Evolutionary conservation across 768 basidiomycete species (phyloP).

Genomic region (Lentinula lateritia): DNA sequence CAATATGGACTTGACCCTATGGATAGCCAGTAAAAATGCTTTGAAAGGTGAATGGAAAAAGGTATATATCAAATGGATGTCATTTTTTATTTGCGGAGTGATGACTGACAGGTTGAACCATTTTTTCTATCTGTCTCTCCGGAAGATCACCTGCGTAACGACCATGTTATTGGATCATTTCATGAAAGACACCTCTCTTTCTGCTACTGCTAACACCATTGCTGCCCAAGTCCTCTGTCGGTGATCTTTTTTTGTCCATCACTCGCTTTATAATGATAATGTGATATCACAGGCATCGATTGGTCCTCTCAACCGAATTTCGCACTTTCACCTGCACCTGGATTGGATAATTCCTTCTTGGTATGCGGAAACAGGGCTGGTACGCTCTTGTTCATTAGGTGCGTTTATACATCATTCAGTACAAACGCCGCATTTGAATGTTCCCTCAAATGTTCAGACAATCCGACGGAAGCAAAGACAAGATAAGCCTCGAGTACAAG

Average conservation of each 20-base stretch:
- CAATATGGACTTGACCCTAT: slow-evolving; percentile 71
- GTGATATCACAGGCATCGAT: slow-evolving; percentile 43
- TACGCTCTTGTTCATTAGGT: slow-evolving; percentile 56
- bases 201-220: slow-evolving; percentile 28
- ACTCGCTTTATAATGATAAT: background rate
- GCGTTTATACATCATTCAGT: background rate
- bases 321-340: slow-evolving; percentile 40
- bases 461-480: slow-evolving; percentile 7
- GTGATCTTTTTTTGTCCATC: background rate
- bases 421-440: background rate
- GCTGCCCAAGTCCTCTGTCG: slow-evolving; percentile 53
- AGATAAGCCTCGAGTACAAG: slow-evolving; percentile 24
- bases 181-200: slow-evolving; percentile 5
- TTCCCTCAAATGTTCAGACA: slow-evolving; percentile 16
- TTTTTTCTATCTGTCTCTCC: background rate
- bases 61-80: slow-evolving; percentile 25
- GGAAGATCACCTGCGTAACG: slow-evolving; percentile 53
- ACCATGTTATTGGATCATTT: slow-evolving; percentile 35
- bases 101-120: too few species aligned
- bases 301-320: slow-evolving; percentile 68
- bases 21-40: slow-evolving; percentile 60
- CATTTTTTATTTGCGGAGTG: too few species aligned
- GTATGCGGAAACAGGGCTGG: slow-evolving; percentile 69
- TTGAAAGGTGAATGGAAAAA: slow-evolving; percentile 71
- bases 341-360: slow-evolving; percentile 57